phyloP scores from a whole-genome alignment of 2,329 filamentous ascomycete genomes.

The Zasmidium cellare region DNA sequence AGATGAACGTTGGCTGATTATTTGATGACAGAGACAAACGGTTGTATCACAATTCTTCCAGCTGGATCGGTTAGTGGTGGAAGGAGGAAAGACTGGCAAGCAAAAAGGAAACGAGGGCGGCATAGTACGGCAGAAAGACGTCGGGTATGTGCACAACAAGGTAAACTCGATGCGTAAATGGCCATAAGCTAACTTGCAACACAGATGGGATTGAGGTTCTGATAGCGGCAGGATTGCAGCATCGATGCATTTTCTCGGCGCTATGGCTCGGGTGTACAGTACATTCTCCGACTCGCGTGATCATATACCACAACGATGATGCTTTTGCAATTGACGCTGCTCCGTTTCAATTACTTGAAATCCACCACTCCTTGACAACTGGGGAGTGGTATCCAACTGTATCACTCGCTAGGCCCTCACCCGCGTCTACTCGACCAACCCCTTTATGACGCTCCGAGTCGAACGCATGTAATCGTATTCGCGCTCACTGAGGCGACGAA shows the following conservation, averaged over 20 bases:
- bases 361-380: too few species aligned
- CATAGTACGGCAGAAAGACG: conserved; percentile 75
- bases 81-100: conserved; percentile 79
- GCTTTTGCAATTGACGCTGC: too few species aligned
- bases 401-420: too few species aligned
- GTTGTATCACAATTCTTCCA: conserved; percentile 94
- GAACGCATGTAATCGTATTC: too few species aligned
- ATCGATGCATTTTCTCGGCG: conserved; percentile 9
- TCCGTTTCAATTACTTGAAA: too few species aligned
- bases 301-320: background rate
- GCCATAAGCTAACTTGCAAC: background rate
- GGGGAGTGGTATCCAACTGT: too few species aligned
- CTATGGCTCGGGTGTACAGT: conserved; percentile 8
- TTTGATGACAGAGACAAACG: conserved; percentile 76
- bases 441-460: too few species aligned
- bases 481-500: too few species aligned
- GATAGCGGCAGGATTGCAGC: background rate
- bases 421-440: too few species aligned
- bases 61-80: conserved; percentile 85
- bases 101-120: conserved; percentile 66
- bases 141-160: conserved; percentile 58
- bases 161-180: too few species aligned
- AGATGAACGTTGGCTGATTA: conserved; percentile 37
- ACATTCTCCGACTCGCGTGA: background rate
- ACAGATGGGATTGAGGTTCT: conserved; percentile 14